These are phyloP conservation scores for Trichoderma koningii DNA, from an alignment of 2,329 filamentous ascomycete genomes.

Conservation along the genomic window DNA sequence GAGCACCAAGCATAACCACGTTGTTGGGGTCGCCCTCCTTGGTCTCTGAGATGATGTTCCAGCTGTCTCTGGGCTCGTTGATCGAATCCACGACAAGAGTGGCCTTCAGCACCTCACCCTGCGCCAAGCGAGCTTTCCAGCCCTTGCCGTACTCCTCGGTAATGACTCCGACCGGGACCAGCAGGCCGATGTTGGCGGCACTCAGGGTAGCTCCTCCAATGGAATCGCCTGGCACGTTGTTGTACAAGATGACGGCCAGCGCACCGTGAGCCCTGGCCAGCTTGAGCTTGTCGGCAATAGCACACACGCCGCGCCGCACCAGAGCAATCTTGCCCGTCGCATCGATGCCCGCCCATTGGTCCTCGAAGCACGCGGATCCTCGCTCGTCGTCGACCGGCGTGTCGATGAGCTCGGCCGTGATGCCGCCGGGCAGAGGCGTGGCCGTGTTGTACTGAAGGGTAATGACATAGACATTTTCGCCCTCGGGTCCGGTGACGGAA, in stretches of 20 bases:
- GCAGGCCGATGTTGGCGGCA: conserved; percentile 38
- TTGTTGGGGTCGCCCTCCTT: conserved; percentile 45
- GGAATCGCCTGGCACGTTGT: conserved; percentile 53
- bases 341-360: conserved; percentile 47
- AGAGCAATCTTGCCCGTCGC: conserved; percentile 48
- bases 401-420: conserved; percentile 41
- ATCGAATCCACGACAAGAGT: conserved; percentile 40
- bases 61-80: conserved; percentile 39
- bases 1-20: conserved; percentile 45
- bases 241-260: conserved; percentile 57
- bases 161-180: conserved; percentile 41
- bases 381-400: conserved; percentile 42
- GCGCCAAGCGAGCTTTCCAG: conserved; percentile 39
- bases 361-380: conserved; percentile 44
- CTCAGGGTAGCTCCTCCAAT: conserved; percentile 53
- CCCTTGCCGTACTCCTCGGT: conserved; percentile 37
- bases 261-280: conserved; percentile 47
- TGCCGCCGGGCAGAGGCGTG: conserved; percentile 44
- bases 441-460: conserved; percentile 51
- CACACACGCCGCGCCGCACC: conserved; percentile 48
- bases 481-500: conserved; percentile 48
- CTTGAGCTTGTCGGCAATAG: conserved; percentile 47
- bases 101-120: conserved; percentile 37
- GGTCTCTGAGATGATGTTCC: conserved; percentile 47
- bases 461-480: conserved; percentile 47